A percentile compares a stretch with the other conserved stretches of the same genome.
These are phyloP conservation scores for Tetracladium setigerum DNA, from an alignment of 495 filamentous ascomycete genomes.

Conservation along the genomic window DNA sequence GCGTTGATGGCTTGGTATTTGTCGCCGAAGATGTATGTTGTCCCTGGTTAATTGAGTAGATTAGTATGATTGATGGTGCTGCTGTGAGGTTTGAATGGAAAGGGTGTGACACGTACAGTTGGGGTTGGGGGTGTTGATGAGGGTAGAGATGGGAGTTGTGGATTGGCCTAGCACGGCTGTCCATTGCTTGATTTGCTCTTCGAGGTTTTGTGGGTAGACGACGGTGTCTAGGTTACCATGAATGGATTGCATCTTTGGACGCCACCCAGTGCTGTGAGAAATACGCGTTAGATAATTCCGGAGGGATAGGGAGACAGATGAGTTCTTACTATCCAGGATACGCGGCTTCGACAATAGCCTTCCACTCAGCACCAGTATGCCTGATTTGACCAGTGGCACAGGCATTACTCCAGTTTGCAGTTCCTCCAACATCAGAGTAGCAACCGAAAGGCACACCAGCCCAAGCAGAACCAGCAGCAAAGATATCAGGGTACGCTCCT, in stretches of 20 bases:
- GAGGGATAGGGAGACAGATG: too few relatives aligned
- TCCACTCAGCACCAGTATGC: constrained; percentile 35
- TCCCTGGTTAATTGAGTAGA: constrained; percentile 18
- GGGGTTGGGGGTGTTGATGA: constrained; percentile 19
- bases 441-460: constrained; percentile 55
- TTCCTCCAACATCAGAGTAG: constrained; percentile 32
- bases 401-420: constrained; percentile 35
- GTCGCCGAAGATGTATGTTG: constrained; percentile 40
- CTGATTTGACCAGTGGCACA: constrained; percentile 35
- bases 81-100: too few relatives aligned
- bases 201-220: constrained; percentile 39
- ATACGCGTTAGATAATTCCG: constrained; percentile 27
- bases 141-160: constrained; percentile 15
- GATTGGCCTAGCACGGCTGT: constrained; percentile 23
- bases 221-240: constrained; percentile 42
- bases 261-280: constrained; percentile 27
- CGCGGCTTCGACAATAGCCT: constrained; percentile 32
- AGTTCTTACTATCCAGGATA: constrained; percentile 32
- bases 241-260: constrained; percentile 48
- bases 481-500: constrained; percentile 33
- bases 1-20: constrained; percentile 43
- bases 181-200: constrained; percentile 43
- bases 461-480: constrained; percentile 42
- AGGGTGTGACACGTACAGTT: constrained; percentile 23
- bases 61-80: too few relatives aligned